Evolutionary conservation across 2,329 filamentous ascomycete genomes (phyloP).

Genomic region (Elsinoe fawcettii): DNA sequence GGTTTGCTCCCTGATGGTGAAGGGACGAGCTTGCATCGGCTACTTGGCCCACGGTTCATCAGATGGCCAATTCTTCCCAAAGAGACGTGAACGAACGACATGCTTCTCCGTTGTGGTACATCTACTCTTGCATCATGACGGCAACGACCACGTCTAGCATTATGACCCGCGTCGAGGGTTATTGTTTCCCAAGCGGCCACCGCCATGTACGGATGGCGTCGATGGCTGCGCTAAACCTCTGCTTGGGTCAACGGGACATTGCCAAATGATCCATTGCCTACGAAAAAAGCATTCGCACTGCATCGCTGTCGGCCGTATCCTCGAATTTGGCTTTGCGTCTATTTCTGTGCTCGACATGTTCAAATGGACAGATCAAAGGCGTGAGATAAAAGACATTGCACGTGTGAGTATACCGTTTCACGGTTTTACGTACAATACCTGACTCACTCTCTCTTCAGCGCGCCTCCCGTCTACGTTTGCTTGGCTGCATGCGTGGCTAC

Average conservation of each 20-base stretch:
- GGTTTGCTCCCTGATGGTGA: neutral
- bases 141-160: neutral
- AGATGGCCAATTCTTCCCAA: neutral
- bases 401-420: constrained; percentile 4
- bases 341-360: neutral
- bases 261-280: constrained; percentile 9
- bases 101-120: neutral
- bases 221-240: constrained; percentile 10
- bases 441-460: neutral
- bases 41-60: neutral
- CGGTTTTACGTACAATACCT: neutral
- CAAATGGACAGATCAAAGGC: neutral
- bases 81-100: neutral
- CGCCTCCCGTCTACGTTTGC: neutral
- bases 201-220: neutral
- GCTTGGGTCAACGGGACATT: constrained; percentile 1
- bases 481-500: constrained; percentile 1
- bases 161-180: neutral
- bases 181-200: neutral
- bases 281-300: constrained; percentile 10
- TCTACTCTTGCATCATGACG: neutral
- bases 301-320: constrained; percentile 10
- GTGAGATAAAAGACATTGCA: neutral
- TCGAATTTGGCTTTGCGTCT: constrained; percentile 10
- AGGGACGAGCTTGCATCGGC: neutral